A percentile compares a stretch with the other conserved stretches of the same genome.
phyloP scores from a whole-genome alignment of 805 yeast species.

The Soucietia sequanensis region DNA sequence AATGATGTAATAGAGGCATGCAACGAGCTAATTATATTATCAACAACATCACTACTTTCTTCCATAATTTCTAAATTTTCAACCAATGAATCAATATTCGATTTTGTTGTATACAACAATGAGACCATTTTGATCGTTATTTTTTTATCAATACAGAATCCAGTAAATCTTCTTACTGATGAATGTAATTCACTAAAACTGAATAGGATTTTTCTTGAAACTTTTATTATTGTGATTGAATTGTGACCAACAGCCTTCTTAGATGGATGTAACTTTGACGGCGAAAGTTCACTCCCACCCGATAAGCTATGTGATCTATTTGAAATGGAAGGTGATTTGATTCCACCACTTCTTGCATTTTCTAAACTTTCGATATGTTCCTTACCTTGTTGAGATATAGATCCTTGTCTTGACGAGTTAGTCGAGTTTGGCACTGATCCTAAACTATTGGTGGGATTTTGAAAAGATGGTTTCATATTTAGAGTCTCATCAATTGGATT shows the following conservation, averaged over 20 bases:
- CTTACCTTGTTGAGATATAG: background rate
- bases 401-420: constrained; percentile 1
- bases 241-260: constrained; percentile 10
- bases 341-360: background rate
- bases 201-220: constrained; percentile 60
- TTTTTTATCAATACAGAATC: constrained; percentile 56
- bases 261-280: constrained; percentile 6
- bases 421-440: constrained; percentile 1
- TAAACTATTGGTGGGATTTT: background rate
- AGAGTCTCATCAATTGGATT: constrained; percentile 28
- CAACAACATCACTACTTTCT: constrained; percentile 30
- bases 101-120: constrained; percentile 48
- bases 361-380: background rate
- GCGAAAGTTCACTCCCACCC: constrained; percentile 6
- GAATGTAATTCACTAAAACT: constrained; percentile 65
- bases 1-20: constrained; percentile 44
- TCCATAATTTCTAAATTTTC: constrained; percentile 55
- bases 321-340: background rate
- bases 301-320: background rate
- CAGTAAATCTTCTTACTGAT: constrained; percentile 53
- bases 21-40: constrained; percentile 28
- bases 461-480: background rate
- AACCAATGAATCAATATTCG: constrained; percentile 55
- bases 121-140: constrained; percentile 55
- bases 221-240: constrained; percentile 32